Evolutionary conservation across 257 asterid species (phyloP).

Genomic region (Lycium ferocissimum): DNA sequence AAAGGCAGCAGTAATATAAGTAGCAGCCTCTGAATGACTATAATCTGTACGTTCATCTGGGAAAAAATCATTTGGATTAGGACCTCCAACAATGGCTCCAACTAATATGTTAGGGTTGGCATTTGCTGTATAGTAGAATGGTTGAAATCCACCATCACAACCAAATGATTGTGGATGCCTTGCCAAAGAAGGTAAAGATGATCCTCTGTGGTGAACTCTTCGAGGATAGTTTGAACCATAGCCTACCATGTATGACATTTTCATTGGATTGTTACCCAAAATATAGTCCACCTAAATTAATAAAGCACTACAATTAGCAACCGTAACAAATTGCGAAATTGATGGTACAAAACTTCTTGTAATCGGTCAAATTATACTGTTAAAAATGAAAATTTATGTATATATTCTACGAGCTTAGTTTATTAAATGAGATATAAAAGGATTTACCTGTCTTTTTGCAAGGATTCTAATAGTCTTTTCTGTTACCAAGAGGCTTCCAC

Average conservation of each 20-base stretch:
- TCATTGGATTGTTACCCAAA: constrained; percentile 78
- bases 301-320: background rate
- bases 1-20: constrained; percentile 80
- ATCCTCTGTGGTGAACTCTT: constrained; percentile 81
- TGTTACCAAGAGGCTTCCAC: constrained; percentile 57
- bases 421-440: background rate
- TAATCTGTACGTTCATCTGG: constrained; percentile 77
- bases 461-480: constrained; percentile 49
- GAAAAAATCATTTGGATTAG: constrained; percentile 75
- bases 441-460: constrained; percentile 62
- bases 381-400: background rate
- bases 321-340: background rate
- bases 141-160: constrained; percentile 73
- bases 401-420: background rate
- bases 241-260: constrained; percentile 92
- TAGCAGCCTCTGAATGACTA: constrained; percentile 82
- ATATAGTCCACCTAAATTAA: constrained; percentile 72
- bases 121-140: constrained; percentile 55
- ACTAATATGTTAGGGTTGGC: constrained; percentile 64
- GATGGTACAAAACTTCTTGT: background rate
- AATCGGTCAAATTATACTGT: background rate
- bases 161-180: constrained; percentile 60
- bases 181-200: constrained; percentile 68
- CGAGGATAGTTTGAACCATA: constrained; percentile 67
- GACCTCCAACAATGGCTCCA: constrained; percentile 91